phyloP scores from a whole-genome alignment of 2,329 filamentous ascomycete species.

The Fusarium camptoceras region DNA sequence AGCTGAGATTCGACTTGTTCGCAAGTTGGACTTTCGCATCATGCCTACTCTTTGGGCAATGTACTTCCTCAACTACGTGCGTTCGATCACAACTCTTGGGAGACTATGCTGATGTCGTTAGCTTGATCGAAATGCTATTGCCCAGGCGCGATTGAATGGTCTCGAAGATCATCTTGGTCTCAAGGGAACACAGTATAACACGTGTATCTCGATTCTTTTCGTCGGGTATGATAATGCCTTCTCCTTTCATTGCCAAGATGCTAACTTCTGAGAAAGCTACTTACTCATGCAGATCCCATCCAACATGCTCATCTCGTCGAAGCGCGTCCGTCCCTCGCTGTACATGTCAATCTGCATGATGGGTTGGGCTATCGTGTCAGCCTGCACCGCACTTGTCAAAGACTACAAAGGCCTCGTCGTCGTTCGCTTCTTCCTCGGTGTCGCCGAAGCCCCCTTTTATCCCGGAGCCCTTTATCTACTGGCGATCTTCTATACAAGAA shows the following conservation, averaged over 20 bases:
- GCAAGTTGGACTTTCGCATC: constrained; percentile 53
- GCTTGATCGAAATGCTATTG: constrained; percentile 67
- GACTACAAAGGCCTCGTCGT: constrained; percentile 49
- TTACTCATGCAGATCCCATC: constrained; percentile 52
- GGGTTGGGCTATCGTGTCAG: constrained; percentile 56
- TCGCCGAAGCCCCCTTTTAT: constrained; percentile 68
- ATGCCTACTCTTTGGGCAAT: constrained; percentile 53
- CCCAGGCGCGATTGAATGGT: constrained; percentile 65
- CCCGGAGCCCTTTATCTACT: constrained; percentile 57
- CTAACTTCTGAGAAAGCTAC: constrained; percentile 26
- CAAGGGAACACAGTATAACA: constrained; percentile 51
- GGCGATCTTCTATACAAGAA: constrained; percentile 56
- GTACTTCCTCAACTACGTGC: constrained; percentile 56
- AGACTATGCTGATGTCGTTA: constrained; percentile 1
- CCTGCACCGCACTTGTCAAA: constrained; percentile 58
- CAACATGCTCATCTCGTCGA: constrained; percentile 53
- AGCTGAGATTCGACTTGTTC: constrained; percentile 52
- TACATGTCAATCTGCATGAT: constrained; percentile 56
- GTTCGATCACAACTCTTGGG: accelerated
- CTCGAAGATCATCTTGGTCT: constrained; percentile 64
- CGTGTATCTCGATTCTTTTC: constrained; percentile 52
- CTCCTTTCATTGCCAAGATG: accelerated
- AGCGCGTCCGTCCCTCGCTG: constrained; percentile 55
- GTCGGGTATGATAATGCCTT: constrained; percentile 50
- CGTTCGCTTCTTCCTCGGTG: constrained; percentile 58